These are phyloP conservation scores for Tolypocladium ovalisporum DNA, from an alignment of 2,329 filamentous ascomycete species.

Conservation along the genomic window DNA sequence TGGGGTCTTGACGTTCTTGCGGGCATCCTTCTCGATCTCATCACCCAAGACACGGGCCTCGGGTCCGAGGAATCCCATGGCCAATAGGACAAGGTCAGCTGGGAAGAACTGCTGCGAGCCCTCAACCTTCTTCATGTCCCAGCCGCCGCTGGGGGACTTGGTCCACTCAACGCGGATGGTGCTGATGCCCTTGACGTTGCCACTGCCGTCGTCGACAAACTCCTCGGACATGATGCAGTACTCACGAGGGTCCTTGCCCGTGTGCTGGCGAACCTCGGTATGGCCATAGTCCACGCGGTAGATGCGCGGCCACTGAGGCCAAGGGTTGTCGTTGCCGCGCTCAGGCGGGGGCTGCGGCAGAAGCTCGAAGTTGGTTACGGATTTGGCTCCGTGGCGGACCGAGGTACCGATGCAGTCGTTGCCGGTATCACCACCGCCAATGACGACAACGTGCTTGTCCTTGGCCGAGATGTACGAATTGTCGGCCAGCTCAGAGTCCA, in stretches of 20 bases:
- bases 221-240: slow-evolving; percentile 98
- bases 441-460: slow-evolving; percentile 91
- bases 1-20: slow-evolving; percentile 94
- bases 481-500: slow-evolving; percentile 80
- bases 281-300: slow-evolving; percentile 99
- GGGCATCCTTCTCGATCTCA: slow-evolving; percentile 79
- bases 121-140: slow-evolving; percentile 98
- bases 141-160: slow-evolving; percentile 76
- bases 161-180: slow-evolving; percentile 95
- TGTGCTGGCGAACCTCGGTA: slow-evolving; percentile 89
- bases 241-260: slow-evolving; percentile 90
- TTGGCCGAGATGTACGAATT: slow-evolving; percentile 86
- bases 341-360: slow-evolving; percentile 84
- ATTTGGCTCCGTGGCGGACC: slow-evolving; percentile 89
- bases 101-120: slow-evolving; percentile 94
- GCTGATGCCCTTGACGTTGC: slow-evolving; percentile 91
- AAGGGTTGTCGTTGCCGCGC: slow-evolving; percentile 89
- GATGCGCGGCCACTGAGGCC: slow-evolving; percentile 96
- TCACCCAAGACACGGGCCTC: slow-evolving; percentile 81
- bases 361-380: slow-evolving; percentile 92
- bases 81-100: slow-evolving; percentile 84
- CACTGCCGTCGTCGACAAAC: slow-evolving; percentile 80
- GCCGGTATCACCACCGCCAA: slow-evolving; percentile 94
- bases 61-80: slow-evolving; percentile 94
- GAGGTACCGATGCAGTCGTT: slow-evolving; percentile 98